Evolutionary conservation across 2,329 filamentous ascomycete species (phyloP).

Genomic region (Orbilia quercus): DNA sequence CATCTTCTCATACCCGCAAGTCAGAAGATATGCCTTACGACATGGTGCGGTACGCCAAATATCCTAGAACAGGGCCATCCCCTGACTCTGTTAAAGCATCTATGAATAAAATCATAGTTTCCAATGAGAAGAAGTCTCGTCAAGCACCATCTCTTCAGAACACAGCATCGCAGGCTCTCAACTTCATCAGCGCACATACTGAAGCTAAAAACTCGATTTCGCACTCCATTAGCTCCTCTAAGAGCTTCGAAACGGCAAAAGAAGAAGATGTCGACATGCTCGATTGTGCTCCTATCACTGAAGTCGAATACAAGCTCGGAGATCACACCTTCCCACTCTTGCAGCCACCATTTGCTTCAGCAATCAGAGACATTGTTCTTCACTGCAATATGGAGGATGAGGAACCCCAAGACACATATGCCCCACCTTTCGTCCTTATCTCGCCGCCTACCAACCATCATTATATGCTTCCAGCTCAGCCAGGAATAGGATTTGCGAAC

Average conservation of each 20-base stretch:
- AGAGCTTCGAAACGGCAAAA: slow-evolving; percentile 6
- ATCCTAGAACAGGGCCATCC: slow-evolving; percentile 10
- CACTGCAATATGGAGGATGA: slow-evolving; percentile 4
- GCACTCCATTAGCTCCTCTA: neutral
- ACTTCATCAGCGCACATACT: neutral
- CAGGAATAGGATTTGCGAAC: neutral
- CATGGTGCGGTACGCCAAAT: slow-evolving; percentile 23
- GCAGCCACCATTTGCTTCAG: too few relatives aligned
- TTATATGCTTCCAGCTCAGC: neutral
- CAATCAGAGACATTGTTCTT: slow-evolving; percentile 6
- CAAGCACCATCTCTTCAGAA: neutral
- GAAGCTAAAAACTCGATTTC: neutral
- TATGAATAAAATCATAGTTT: neutral
- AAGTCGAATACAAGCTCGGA: too few relatives aligned
- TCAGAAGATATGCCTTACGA: slow-evolving; percentile 16
- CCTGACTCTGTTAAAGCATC: neutral
- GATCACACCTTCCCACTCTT: neutral
- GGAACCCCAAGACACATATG: slow-evolving; percentile 3
- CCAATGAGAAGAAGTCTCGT: neutral
- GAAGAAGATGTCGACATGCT: neutral
- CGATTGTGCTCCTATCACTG: too few relatives aligned
- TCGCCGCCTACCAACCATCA: neutral
- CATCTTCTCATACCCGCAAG: neutral
- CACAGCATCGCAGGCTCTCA: neutral
- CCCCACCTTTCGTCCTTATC: neutral